Percentiles rank a stretch among this genome's conserved stretches.
phyloP scores from a whole-genome alignment of 1,284 basidiomycete genomes.

The Ustilago esculenta region DNA sequence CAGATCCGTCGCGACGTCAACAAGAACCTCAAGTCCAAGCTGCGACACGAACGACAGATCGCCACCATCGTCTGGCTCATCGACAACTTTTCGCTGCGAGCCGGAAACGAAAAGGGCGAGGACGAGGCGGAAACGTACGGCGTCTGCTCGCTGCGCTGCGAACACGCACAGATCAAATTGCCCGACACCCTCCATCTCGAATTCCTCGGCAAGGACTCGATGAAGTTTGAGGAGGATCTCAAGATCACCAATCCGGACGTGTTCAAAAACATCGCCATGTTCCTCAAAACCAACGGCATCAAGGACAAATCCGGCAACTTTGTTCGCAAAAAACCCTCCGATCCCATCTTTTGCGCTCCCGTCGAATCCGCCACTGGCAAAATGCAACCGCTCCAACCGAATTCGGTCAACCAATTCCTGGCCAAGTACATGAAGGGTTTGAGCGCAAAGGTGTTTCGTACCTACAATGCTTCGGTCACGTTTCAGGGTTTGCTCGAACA shows the following conservation, averaged over 20 bases:
- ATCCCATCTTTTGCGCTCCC: conserved; percentile 79
- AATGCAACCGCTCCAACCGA: conserved; percentile 54
- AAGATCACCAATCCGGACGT: conserved; percentile 60
- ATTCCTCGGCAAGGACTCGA: conserved; percentile 66
- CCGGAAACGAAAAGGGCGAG: conserved; percentile 67
- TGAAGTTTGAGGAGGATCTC: conserved; percentile 66
- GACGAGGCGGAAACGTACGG: conserved; percentile 67
- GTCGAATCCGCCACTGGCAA: conserved; percentile 42
- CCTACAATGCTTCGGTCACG: conserved; percentile 66
- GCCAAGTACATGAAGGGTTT: conserved; percentile 65
- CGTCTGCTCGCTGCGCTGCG: conserved; percentile 65
- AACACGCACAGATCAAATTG: conserved; percentile 61
- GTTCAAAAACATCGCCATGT: conserved; percentile 65
- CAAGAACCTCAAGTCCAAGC: conserved; percentile 61
- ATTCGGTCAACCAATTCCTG: conserved; percentile 64
- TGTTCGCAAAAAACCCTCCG: conserved; percentile 84
- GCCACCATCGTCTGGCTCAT: conserved; percentile 67
- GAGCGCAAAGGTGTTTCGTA: conserved; percentile 67
- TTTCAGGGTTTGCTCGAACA: conserved; percentile 66
- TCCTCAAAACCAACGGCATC: conserved; percentile 58
- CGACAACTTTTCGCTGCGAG: conserved; percentile 66
- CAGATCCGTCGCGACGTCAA: conserved; percentile 60
- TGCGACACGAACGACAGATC: conserved; percentile 61
- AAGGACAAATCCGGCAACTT: conserved; percentile 72
- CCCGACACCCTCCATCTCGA: conserved; percentile 62